phyloP scores from a whole-genome alignment of 441 rosid genomes.

The Eruca vesicaria region DNA sequence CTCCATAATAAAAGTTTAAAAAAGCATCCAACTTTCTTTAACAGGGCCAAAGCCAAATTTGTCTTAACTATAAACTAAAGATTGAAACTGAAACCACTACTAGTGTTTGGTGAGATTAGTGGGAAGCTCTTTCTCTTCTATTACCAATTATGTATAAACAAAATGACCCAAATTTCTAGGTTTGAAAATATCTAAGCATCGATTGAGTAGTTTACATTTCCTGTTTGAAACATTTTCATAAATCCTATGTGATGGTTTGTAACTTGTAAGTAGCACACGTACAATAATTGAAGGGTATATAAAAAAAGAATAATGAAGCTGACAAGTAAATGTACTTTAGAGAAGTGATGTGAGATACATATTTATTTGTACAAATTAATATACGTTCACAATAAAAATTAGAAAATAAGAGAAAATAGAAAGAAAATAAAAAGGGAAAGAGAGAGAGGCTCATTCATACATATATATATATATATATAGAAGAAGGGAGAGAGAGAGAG shows the following conservation, averaged over 20 bases:
- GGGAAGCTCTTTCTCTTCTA: neutral
- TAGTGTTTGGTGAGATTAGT: neutral
- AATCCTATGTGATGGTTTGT: slow-evolving; percentile 13
- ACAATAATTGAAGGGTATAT: slow-evolving; percentile 14
- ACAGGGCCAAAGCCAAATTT: neutral
- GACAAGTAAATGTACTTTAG: slow-evolving; percentile 33
- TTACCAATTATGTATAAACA: slow-evolving; percentile 28
- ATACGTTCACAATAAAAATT: neutral
- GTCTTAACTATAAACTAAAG: neutral
- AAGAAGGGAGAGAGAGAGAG: neutral
- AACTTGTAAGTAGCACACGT: slow-evolving; percentile 5
- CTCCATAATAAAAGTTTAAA: neutral
- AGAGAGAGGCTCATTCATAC: neutral
- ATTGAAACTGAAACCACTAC: slow-evolving; percentile 8
- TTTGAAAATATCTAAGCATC: slow-evolving; percentile 17
- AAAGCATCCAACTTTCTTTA: neutral
- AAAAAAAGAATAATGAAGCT: slow-evolving; percentile 30
- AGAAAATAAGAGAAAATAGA: no score
- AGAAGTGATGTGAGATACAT: slow-evolving; percentile 21
- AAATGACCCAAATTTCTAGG: neutral
- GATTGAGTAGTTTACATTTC: slow-evolving; percentile 10
- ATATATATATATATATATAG: neutral
- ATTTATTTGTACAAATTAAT: slow-evolving; percentile 27
- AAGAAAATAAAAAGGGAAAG: neutral
- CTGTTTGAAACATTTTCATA: slow-evolving; percentile 15